Base-by-base conservation (phyloP, 2,329 filamentous ascomycete species). In the Chaetothyriales sp. region DNA sequence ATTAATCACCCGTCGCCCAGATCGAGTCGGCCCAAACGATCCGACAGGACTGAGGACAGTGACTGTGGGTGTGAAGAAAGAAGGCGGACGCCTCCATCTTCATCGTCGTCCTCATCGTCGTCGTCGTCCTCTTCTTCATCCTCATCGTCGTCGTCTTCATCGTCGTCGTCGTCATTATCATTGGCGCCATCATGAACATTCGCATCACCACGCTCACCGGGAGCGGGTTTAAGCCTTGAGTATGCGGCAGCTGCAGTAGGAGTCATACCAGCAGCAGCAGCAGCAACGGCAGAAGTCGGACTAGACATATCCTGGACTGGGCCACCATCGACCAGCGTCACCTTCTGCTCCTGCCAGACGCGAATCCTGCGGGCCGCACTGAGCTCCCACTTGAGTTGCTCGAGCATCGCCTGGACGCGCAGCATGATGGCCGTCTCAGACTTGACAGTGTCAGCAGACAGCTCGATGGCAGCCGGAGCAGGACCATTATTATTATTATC, bases 361-460 rank as follows among this genome's bases (percentile, higher is more conserved):
- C 60, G 61, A 19, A 72, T 62, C 7, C 67, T 61, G 42, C 66
- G 64, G 51, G 72, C 73, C 19, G 74, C 71, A 56, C 75, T 70
- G 46, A 66, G 68, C 56, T 75, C 69, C 50, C 64, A 68, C 43
- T 71, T 68, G 20, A 78, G 61, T 10, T 67, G 62, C 49, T 79
- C 73, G 7, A 83, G 63, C 53, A 76, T 78, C 1, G 65, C 65
- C 9, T 74, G 68, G 8, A 81, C 70, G 46, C 73, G 70, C 1
- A 65, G 61, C 32, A 81, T 65, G 2, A 74, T 56, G 15, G 46
- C 69, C 48, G 70, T 67, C 2, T 65, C 61, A 39, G 66, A 66
- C 25, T 67, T 60, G 53, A 68, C 60, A 47, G 68, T 63, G 69
- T 64, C 28, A 9, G 52, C 48, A 49, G 43, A 42, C 63, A 64